Conservation (phyloP, 179 eudicot genomes). For the Silene coronaria region DNA sequence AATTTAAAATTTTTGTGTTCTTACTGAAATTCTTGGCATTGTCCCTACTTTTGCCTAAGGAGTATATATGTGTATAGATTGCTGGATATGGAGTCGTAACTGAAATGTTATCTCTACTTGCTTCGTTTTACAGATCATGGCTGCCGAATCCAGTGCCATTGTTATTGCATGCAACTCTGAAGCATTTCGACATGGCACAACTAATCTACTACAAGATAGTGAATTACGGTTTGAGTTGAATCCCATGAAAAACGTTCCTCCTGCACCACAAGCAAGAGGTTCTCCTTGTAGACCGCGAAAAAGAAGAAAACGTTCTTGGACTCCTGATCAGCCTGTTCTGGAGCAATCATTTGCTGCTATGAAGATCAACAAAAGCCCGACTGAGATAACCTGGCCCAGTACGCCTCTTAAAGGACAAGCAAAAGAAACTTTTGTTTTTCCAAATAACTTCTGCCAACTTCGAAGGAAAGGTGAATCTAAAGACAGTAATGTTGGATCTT, state of each 20-base stretch:
- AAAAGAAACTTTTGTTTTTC: conserved; percentile 3
- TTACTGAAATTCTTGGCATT: no score
- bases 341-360: conserved; percentile 21
- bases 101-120: neutral
- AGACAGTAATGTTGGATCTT: neutral
- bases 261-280: neutral
- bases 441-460: conserved; percentile 8
- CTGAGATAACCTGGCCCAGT: conserved; percentile 5
- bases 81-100: neutral
- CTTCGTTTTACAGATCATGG: neutral
- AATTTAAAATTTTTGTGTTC: no score
- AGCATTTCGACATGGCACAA: neutral
- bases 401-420: conserved; percentile 12
- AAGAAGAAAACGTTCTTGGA: conserved; percentile 1
- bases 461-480: conserved; percentile 8
- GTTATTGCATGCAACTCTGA: neutral
- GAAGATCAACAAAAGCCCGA: neutral
- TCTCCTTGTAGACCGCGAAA: neutral
- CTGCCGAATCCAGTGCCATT: neutral
- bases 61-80: neutral
- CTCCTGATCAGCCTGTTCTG: conserved; percentile 12
- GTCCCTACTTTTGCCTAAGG: no score
- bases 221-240: neutral
- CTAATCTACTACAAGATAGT: neutral
- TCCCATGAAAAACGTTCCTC: neutral